Base-by-base conservation (phyloP, 345 rosid genomes). In the Sonneratia caseolaris region DNA sequence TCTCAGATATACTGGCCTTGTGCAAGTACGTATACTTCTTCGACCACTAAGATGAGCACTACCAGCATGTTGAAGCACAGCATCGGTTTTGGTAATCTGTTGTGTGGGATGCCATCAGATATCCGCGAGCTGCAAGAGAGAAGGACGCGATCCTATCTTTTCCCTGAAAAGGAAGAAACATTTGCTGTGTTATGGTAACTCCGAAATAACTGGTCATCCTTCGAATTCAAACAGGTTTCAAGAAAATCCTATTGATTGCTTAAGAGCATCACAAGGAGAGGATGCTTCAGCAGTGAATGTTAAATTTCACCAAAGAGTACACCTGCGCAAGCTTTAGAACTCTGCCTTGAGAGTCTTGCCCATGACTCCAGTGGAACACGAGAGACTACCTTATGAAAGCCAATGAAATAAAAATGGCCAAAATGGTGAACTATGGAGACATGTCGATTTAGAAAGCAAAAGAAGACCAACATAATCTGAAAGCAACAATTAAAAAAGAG, bases 21-120 rank as follows among this genome's bases (percentile, higher is more conserved):
- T 95, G 99, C 99, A 95, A 92, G 69, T 95, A 86, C 8, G 92
- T 97, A 80, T 92, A 92, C 89, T 95, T 95, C 59, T 27, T 97
- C 99, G 66, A 95, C 70, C 42, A 95, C 99, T 35, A 92, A 91
- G 74, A 95, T 86, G 19, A 83, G 66, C 72, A 89, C 96, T 12
- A 97, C 99, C 49, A 90, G 77, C 15, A 97, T 92, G 90, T 92
- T 95, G 74, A 89, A 79, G 61, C 91, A 87, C 48, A 95, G 88
- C 99, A 94, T 92, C 27, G 99, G 79, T 92, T 89, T 68, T 86
- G 85, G 76, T 95, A 90, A 77, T 90, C 94, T 7, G 98, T 90
- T 37, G 99, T 95, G 81, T 95, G 99, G 0, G 99, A 95, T 51
- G 97, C 99, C 76, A 90, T 95, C 90, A 95, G 80, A 77, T 92